Percentiles rank a stretch among this genome's conserved stretches.
phyloP scores from a whole-genome alignment of 106 monocot genomes.

The Chionographis japonica region DNA sequence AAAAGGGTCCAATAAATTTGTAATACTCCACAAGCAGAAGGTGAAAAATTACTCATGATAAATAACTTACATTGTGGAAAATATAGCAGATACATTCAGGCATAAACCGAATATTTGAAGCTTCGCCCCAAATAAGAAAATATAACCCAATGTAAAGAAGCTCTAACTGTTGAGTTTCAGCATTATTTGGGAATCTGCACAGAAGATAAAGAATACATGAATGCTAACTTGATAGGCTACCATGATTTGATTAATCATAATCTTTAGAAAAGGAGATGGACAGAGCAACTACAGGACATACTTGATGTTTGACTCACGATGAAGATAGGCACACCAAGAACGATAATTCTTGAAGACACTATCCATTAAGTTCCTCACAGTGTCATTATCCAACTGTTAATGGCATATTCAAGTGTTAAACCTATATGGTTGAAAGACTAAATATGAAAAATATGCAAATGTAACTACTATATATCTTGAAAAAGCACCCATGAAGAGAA shows the following conservation, averaged over 20 bases:
- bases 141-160: conserved; percentile 91
- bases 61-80: conserved; percentile 67
- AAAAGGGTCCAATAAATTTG: no score
- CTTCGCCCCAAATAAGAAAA: conserved; percentile 98
- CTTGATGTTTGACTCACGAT: conserved; percentile 42
- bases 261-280: neutral
- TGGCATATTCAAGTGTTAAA: neutral
- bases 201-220: conserved; percentile 1
- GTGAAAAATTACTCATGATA: neutral
- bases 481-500: neutral
- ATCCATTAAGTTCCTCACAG: conserved; percentile 53
- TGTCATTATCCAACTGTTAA: conserved; percentile 52
- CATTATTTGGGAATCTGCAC: conserved; percentile 41
- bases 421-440: neutral
- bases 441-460: neutral
- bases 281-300: conserved; percentile 21
- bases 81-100: conserved; percentile 96
- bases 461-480: no score
- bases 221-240: neutral
- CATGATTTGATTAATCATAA: neutral
- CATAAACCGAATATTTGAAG: conserved; percentile 97
- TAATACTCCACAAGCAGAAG: neutral
- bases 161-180: conserved; percentile 47
- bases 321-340: conserved; percentile 91
- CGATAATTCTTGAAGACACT: conserved; percentile 78